Conservation (phyloP, 176 grass and related monocot genomes). For the Avena insularis region DNA sequence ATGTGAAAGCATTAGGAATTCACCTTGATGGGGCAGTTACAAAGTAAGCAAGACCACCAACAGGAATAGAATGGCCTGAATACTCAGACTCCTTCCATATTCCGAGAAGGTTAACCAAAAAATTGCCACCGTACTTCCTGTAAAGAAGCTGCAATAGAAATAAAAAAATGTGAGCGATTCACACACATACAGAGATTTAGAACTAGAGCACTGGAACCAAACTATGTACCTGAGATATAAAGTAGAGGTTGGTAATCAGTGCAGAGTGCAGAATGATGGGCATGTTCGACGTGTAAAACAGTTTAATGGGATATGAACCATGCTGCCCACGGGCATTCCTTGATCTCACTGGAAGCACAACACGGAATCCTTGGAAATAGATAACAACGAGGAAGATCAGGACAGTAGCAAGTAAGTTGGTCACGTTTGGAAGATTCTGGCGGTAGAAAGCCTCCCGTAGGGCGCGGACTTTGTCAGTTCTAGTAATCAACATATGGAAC, state of each 20-base stretch:
- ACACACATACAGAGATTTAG: not conserved
- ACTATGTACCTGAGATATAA: slow-evolving; percentile 80
- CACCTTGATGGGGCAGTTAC: slow-evolving; percentile 98
- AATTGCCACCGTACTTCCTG: slow-evolving; percentile 92
- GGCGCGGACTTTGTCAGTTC: slow-evolving; percentile 85
- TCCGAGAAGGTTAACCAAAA: slow-evolving; percentile 85
- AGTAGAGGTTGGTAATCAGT: slow-evolving; percentile 91
- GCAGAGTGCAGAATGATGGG: slow-evolving; percentile 97
- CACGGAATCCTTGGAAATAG: slow-evolving; percentile 97
- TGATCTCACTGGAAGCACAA: slow-evolving; percentile 93
- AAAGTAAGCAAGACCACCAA: slow-evolving; percentile 95
- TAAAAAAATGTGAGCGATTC: slow-evolving; percentile 37
- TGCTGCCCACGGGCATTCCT: slow-evolving; percentile 96
- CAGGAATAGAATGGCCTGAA: slow-evolving; percentile 80
- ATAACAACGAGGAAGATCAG: slow-evolving; percentile 94
- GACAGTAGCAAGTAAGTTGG: slow-evolving; percentile 91
- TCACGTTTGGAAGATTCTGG: slow-evolving; percentile 97
- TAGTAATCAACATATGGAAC: slow-evolving; percentile 94
- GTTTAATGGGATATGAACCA: slow-evolving; percentile 97
- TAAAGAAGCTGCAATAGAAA: slow-evolving; percentile 71
- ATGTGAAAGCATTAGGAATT: slow-evolving; percentile 23
- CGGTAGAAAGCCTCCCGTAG: slow-evolving; percentile 91
- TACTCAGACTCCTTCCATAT: slow-evolving; percentile 97
- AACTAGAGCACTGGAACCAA: not conserved
- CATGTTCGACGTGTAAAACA: slow-evolving; percentile 99